A percentile compares a stretch with the other conserved stretches of the same genome.
phyloP scores from a whole-genome alignment of 2,329 filamentous ascomycete genomes.

The Phaeoacremonium minimum region DNA sequence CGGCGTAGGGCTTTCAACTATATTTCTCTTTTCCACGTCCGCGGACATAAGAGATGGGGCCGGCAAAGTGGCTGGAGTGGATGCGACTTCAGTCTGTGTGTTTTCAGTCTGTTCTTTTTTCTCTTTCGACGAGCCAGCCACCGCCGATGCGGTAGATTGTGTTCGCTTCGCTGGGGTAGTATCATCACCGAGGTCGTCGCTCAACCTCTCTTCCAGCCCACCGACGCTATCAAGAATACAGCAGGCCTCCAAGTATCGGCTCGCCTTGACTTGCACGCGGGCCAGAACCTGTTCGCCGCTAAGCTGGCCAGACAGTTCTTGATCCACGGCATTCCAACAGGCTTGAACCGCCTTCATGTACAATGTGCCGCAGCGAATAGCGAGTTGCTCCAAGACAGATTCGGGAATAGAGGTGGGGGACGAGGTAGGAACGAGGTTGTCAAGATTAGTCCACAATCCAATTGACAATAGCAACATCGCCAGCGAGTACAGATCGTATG shows the following conservation, averaged over 20 bases:
- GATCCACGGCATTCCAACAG: slow-evolving; percentile 68
- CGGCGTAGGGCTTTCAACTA: too few species aligned
- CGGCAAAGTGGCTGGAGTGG: too few species aligned
- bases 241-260: slow-evolving; percentile 58
- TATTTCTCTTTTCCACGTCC: too few species aligned
- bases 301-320: slow-evolving; percentile 43
- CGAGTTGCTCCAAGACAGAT: slow-evolving; percentile 57
- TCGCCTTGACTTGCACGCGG: slow-evolving; percentile 49
- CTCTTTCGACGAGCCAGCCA: slow-evolving; percentile 14
- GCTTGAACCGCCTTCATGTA: slow-evolving; percentile 73
- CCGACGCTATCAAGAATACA: slow-evolving; percentile 57
- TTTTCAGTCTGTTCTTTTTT: neutral
- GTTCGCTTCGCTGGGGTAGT: too few species aligned
- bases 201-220: slow-evolving; percentile 48
- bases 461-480: slow-evolving; percentile 71
- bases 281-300: slow-evolving; percentile 47
- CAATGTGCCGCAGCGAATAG: slow-evolving; percentile 65
- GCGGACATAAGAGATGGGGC: too few species aligned
- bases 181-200: slow-evolving; percentile 36
- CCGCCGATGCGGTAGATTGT: too few species aligned
- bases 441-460: slow-evolving; percentile 69
- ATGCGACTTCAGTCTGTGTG: too few species aligned
- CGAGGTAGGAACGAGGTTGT: slow-evolving; percentile 41
- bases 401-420: slow-evolving; percentile 51
- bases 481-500: slow-evolving; percentile 67